Conservation (phyloP, 768 basidiomycete genomes). For the Coprinopsis strossmayeri region DNA sequence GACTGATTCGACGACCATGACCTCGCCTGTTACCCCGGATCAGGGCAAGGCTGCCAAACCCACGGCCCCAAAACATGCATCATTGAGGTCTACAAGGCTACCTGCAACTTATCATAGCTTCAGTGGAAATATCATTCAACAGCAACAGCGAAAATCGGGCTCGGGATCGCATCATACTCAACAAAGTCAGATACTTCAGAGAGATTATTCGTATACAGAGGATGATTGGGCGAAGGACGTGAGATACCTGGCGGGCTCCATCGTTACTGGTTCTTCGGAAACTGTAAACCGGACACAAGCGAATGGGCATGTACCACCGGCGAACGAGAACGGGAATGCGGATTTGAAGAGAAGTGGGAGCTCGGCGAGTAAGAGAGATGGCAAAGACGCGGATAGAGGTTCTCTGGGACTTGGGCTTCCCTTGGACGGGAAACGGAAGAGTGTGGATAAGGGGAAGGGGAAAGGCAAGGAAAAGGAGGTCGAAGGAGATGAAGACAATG, state of each 20-base stretch:
- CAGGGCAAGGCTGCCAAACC: conserved; percentile 21
- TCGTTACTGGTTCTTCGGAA: conserved; percentile 1
- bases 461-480: conserved; percentile 16
- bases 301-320: too few relatives aligned
- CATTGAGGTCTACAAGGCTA: conserved; percentile 12
- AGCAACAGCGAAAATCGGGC: conserved; percentile 8
- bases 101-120: neutral
- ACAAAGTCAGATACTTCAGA: conserved; percentile 12
- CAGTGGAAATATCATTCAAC: neutral
- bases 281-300: conserved; percentile 6
- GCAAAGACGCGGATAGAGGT: conserved; percentile 1
- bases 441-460: neutral
- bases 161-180: conserved; percentile 9
- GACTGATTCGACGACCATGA: conserved; percentile 29
- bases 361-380: neutral
- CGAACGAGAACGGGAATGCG: conserved; percentile 1
- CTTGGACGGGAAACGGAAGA: neutral
- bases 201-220: conserved; percentile 35
- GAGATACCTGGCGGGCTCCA: conserved; percentile 42
- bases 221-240: conserved; percentile 67
- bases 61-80: conserved; percentile 11
- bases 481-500: conserved; percentile 6
- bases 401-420: neutral
- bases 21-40: conserved; percentile 15
- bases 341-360: conserved; percentile 5